Evolutionary conservation across 2,329 filamentous ascomycete genomes (phyloP), one percentile per base, ranked within the genome.

Genomic region (Colletotrichum graminicola): DNA sequence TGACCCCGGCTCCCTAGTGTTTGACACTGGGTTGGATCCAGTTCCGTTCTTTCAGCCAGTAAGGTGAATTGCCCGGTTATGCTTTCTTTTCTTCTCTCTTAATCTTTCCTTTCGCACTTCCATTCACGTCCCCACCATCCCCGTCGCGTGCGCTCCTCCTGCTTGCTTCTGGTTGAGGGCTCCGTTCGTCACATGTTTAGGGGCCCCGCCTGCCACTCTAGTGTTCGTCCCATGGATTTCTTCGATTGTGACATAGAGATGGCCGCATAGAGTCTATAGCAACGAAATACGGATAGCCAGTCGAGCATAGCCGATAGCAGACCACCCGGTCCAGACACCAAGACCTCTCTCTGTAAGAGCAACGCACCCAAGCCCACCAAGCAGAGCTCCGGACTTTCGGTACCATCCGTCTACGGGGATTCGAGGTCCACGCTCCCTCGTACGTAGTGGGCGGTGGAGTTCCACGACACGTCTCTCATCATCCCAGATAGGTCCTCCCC

Each of bases 401-500:
- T 60, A 52, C n/a, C n/a, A n/a, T n/a, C 59, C 54, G 29, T 55
- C 26, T 49, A 63, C 61, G 47, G 49, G 61, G 49, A 32, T 63
- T 63, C 59, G 65, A 64, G 65, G 47, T 72, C 65, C 65, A 64
- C 69, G 69, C 65, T 68, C 47, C 69, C 45, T 72, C 54, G 69
- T 64, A 71, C 65, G 47, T 59, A 63, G 68, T 68, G 59, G 59
- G 49, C 59, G 21, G 59, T 62, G 49, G 21, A 64, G 69, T 64
- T 69, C 65, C 69, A 72, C 52, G 57, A 29, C 60, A 49, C 34
- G 65, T 68, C 52, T 71, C 54, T 72, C 65, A n/a, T 64, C 69
- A 51, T 61, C 69, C 66, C 54, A 69, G 55, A 54, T 49, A 68
- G 69, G 52, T 41, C 54, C n/a, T 51, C 69, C 68, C 69, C 60